Evolutionary conservation across 352 stramenopile species (phyloP), one percentile per base, ranked within the genome.

Genomic region (Thalassiosira allenii): DNA sequence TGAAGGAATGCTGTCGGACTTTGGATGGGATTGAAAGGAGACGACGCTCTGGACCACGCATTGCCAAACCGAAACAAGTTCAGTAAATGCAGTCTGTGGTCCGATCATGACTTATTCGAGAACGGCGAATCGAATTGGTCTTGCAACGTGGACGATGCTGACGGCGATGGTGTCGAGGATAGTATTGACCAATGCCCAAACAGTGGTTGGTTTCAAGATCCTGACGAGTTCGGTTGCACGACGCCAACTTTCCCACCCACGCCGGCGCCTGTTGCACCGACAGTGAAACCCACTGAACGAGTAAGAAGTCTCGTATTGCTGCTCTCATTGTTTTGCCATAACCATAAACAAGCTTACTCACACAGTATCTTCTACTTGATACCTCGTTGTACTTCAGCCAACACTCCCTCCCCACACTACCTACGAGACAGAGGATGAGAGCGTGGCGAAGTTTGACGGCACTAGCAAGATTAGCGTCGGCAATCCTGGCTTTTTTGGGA

Each of bases 61-160:
- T 25, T 77, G 6, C 68, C 68, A 3, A 77, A 77, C 43, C 22
- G 57, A 47, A 14, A 44, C 20, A 71, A 44, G 11, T 71, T 77
- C 17, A 17, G 33, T 25, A 61, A 61, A 32, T 57, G 49, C 20
- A 29, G 23, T 57, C 22, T 64, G 12, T 64, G 40, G 40, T 64
- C n/a, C 6, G 54, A 64, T 34, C 32, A 20, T 20, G 54, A 64
- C 27, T 17, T 64, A 8, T 64, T 64, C 23, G 49, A 44, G 14
- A 44, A 6, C 14, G 37, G 37, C 14, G 37, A 14, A 14, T 44
- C 37, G 14, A 44, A 44, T 44, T 44, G 37, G 37, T 6, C 6
- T 44, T 54, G 44, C n/a, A 54, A 14, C 11, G 23, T 25, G 5
- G n/a, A 14, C 5, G 44, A 54, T 25, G 11, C 20, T 14, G 44